Percentiles rank a stretch among this genome's conserved stretches.
These are phyloP conservation scores for Trichomonas vaginalis DNA, from an alignment of 208 protist species.

Conservation along the genomic window DNA sequence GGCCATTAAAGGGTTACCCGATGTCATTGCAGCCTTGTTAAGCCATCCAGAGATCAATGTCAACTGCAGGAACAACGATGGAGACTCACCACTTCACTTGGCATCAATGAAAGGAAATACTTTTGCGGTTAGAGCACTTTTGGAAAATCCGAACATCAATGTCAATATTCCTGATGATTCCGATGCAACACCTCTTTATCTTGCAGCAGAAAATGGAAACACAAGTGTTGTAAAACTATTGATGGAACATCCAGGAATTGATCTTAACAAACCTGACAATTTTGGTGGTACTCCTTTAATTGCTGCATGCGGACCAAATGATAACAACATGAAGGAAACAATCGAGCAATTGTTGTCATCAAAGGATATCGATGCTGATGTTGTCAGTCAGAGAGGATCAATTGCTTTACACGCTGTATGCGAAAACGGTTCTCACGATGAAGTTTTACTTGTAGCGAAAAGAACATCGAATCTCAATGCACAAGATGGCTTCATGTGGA, in stretches of 20 bases:
- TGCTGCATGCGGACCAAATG: background rate
- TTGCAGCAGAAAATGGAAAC: slow-evolving; percentile 9
- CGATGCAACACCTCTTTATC: background rate
- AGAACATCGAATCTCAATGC: background rate
- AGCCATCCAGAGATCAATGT: background rate
- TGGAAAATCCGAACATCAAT: background rate
- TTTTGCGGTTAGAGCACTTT: background rate
- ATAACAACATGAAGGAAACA: background rate
- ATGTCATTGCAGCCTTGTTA: background rate
- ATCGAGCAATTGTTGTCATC: background rate
- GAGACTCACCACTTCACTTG: background rate
- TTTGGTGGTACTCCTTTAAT: background rate
- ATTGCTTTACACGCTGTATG: background rate
- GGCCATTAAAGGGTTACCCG: background rate
- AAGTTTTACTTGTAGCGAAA: background rate
- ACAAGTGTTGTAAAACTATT: background rate
- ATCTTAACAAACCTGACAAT: background rate
- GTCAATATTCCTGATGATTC: background rate
- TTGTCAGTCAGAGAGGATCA: background rate
- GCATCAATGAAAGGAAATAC: background rate
- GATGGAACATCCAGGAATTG: background rate
- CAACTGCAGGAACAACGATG: background rate
- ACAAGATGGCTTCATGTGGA: background rate
- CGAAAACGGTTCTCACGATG: background rate
- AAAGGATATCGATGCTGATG: background rate